phyloP scores from a whole-genome alignment of 768 basidiomycete species.

The Xanthoconium purpureum region DNA sequence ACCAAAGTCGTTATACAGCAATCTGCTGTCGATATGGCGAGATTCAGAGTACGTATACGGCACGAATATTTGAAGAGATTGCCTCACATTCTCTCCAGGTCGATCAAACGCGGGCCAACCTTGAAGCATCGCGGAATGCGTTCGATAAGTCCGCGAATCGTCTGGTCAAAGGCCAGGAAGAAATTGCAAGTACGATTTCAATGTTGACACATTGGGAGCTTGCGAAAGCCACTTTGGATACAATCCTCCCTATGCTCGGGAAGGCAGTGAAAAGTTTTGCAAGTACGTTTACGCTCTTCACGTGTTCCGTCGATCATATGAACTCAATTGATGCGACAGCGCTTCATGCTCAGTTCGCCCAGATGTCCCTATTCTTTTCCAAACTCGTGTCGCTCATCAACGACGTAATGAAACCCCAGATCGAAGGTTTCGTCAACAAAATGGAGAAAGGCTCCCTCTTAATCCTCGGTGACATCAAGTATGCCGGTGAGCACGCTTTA shows the following conservation, averaged over 20 bases:
- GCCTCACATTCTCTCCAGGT: too few species aligned
- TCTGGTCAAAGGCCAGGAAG: too few species aligned
- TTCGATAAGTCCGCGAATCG: too few species aligned
- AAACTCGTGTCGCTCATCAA: constrained; percentile 16
- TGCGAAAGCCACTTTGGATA: too few species aligned
- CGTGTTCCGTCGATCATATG: not conserved
- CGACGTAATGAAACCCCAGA: constrained; percentile 14
- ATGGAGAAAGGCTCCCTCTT: constrained; percentile 10
- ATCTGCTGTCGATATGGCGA: too few species aligned
- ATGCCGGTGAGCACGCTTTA: not conserved
- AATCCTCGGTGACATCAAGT: constrained; percentile 14
- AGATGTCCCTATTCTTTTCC: constrained; percentile 15
- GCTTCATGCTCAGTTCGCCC: constrained; percentile 17
- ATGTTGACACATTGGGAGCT: too few species aligned
- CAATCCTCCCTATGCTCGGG: not conserved
- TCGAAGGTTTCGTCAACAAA: constrained; percentile 2
- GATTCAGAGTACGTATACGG: too few species aligned
- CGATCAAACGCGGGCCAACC: too few species aligned
- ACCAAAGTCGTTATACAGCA: too few species aligned
- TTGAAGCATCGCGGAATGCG: too few species aligned
- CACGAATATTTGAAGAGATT: too few species aligned
- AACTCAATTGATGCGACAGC: not conserved
- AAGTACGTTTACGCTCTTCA: not conserved
- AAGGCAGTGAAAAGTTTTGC: constrained; percentile 16
- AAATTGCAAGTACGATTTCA: too few species aligned